Conservation (phyloP, 2,329 filamentous ascomycete species). For the Conoideocrella luteorostrata region DNA sequence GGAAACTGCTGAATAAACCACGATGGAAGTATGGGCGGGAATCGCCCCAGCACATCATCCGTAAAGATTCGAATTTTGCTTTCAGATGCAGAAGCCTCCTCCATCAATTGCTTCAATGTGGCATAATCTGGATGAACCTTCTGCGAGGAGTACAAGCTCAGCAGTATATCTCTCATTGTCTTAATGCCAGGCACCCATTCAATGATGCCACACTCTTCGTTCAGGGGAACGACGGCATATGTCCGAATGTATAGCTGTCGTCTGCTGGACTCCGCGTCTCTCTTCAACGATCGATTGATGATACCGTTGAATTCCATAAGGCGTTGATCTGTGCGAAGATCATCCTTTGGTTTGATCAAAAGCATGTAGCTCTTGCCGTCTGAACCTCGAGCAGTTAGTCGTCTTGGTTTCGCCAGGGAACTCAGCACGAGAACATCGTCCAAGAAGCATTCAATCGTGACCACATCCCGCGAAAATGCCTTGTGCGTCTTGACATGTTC, state of each 20-base stretch:
- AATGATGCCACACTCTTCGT: slow-evolving; percentile 95
- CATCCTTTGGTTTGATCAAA: slow-evolving; percentile 96
- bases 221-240: slow-evolving; percentile 92
- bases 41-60: slow-evolving; percentile 55
- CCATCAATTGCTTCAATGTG: slow-evolving; percentile 58
- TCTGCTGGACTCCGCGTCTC: slow-evolving; percentile 83
- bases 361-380: slow-evolving; percentile 86
- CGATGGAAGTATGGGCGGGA: slow-evolving; percentile 77
- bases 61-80: slow-evolving; percentile 66
- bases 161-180: slow-evolving; percentile 84
- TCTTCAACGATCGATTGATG: slow-evolving; percentile 91
- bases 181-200: slow-evolving; percentile 98
- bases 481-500: slow-evolving; percentile 72
- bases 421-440: slow-evolving; percentile 87
- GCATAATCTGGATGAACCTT: slow-evolving; percentile 65
- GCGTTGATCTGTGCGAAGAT: slow-evolving; percentile 92
- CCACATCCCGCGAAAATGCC: slow-evolving; percentile 78
- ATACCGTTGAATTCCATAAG: slow-evolving; percentile 99
- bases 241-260: slow-evolving; percentile 93
- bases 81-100: slow-evolving; percentile 51
- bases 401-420: slow-evolving; percentile 87
- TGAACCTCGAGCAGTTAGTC: slow-evolving; percentile 79
- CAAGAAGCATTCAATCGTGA: slow-evolving; percentile 73
- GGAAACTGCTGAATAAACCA: slow-evolving; percentile 98
- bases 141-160: slow-evolving; percentile 69